Conservation (phyloP, 805 yeast genomes). For the Komagataella pastoris region DNA sequence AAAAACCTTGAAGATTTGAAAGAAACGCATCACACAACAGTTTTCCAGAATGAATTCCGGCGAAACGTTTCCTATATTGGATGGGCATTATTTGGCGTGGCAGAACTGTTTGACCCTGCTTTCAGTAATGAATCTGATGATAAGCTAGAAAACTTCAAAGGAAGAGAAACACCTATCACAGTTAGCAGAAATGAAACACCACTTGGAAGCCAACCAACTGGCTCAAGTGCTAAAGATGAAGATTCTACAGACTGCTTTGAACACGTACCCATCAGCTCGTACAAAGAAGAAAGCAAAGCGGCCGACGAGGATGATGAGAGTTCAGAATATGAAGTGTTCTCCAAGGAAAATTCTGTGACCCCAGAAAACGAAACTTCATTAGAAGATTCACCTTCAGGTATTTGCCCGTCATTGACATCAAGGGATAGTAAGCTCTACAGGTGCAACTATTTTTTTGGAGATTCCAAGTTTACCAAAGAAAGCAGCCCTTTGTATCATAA, state of each 20-base stretch:
- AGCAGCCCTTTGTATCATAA: conserved; percentile 20
- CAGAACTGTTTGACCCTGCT: conserved; percentile 56
- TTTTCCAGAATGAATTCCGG: conserved; percentile 18
- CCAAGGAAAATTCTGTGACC: conserved; percentile 42
- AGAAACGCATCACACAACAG: neutral
- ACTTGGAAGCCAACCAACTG: neutral
- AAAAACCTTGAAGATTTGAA: neutral
- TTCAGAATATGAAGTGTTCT: conserved; percentile 11
- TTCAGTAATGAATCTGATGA: conserved; percentile 16
- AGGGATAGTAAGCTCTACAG: conserved; percentile 52
- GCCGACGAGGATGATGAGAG: neutral
- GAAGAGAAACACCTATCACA: conserved; percentile 5
- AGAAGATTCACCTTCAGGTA: conserved; percentile 13
- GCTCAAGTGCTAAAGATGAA: neutral
- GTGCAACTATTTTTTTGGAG: conserved; percentile 53
- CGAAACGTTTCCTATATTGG: conserved; percentile 44
- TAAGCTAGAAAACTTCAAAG: conserved; percentile 13
- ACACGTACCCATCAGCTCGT: neutral
- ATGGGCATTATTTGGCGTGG: conserved; percentile 51
- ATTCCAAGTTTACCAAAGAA: conserved; percentile 27
- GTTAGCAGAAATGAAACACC: conserved; percentile 2
- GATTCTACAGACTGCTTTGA: neutral
- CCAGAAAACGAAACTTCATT: conserved; percentile 30
- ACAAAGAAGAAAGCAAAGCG: neutral
- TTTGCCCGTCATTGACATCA: conserved; percentile 24